phyloP scores from a whole-genome alignment of 768 basidiomycete genomes.

The Lentinus tigrinus region DNA sequence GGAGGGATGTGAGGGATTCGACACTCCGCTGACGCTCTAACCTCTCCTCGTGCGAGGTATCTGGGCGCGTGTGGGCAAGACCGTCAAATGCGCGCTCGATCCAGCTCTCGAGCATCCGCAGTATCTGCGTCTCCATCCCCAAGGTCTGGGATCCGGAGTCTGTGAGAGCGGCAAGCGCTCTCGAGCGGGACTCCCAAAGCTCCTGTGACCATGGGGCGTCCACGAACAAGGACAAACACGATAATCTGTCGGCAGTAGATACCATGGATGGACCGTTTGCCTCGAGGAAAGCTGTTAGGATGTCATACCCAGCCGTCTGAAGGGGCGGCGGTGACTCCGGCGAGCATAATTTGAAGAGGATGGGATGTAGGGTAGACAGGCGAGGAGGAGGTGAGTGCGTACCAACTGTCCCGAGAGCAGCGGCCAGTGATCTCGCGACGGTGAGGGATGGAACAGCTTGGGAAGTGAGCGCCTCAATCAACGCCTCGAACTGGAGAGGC shows the following conservation, averaged over 20 bases:
- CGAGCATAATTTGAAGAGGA: constrained; percentile 60
- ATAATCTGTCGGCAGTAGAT: constrained; percentile 56
- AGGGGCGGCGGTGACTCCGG: constrained; percentile 51
- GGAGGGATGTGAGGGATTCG: constrained; percentile 56
- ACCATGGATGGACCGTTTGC: constrained; percentile 48
- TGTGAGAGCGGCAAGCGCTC: constrained; percentile 65
- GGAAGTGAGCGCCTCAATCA: constrained; percentile 45
- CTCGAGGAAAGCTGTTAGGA: constrained; percentile 69
- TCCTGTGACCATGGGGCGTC: constrained; percentile 59
- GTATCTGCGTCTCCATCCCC: constrained; percentile 60
- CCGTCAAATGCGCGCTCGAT: constrained; percentile 64
- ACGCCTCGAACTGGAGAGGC: constrained; percentile 40
- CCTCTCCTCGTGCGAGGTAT: constrained; percentile 37
- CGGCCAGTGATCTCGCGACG: constrained; percentile 62
- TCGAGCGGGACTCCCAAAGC: constrained; percentile 68
- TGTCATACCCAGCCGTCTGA: constrained; percentile 70
- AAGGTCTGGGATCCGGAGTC: constrained; percentile 56
- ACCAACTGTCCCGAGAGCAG: constrained; percentile 41
- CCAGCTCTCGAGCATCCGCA: constrained; percentile 62
- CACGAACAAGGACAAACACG: constrained; percentile 65
- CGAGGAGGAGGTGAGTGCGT: constrained; percentile 46
- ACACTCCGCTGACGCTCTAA: constrained; percentile 65
- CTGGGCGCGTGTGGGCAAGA: constrained; percentile 28
- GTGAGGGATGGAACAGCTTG: constrained; percentile 64
- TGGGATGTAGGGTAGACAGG: constrained; percentile 51